Conservation (phyloP, 345 rosid species). For the Eucalyptus marginata region DNA sequence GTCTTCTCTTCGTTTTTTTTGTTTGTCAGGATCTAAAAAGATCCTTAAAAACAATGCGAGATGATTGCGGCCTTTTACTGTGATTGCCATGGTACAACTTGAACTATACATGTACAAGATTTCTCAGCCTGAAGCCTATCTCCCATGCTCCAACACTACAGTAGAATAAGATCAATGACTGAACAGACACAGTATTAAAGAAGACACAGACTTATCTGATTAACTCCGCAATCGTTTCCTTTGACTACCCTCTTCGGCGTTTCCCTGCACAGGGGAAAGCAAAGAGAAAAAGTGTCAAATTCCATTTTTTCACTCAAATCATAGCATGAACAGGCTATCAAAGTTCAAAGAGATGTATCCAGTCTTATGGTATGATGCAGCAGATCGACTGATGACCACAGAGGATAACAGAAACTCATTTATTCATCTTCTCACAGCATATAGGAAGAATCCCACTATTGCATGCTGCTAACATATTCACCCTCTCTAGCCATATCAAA, state of each 20-base stretch:
- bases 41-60: not conserved
- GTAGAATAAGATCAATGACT: conserved; percentile 10
- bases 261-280: conserved; percentile 37
- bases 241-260: conserved; percentile 60
- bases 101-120: conserved; percentile 41
- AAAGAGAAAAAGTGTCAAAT: not conserved
- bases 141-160: conserved; percentile 6
- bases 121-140: conserved; percentile 1
- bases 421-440: not conserved
- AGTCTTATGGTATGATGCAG: not conserved
- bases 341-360: not conserved
- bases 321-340: not conserved
- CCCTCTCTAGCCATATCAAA: not conserved
- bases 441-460: not conserved
- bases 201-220: conserved; percentile 20
- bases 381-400: not conserved
- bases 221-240: conserved; percentile 64
- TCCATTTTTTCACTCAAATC: not conserved
- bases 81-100: conserved; percentile 27
- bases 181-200: conserved; percentile 16
- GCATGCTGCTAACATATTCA: not conserved
- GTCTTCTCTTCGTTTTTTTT: not conserved
- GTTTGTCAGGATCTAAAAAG: not conserved
- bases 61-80: not conserved
- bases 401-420: not conserved